A percentile compares a stretch with the other conserved stretches of the same genome.
phyloP scores from a whole-genome alignment of 129 eudicot genomes.

The Cynara cardunculus region DNA sequence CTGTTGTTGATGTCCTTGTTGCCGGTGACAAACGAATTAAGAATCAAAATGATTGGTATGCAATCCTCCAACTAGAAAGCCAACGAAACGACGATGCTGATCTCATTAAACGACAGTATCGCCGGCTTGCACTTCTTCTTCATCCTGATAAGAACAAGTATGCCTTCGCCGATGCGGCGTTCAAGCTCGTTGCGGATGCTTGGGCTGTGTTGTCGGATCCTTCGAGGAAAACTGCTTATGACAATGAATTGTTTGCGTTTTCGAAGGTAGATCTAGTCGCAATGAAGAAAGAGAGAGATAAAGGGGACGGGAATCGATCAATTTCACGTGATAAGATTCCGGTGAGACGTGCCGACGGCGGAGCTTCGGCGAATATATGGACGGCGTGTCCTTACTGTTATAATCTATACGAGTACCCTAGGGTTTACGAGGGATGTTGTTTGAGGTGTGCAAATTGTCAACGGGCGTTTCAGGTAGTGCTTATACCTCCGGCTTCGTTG shows the following conservation, averaged over 20 bases:
- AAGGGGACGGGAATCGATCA: neutral
- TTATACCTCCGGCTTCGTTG: constrained; percentile 38
- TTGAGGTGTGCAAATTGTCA: constrained; percentile 59
- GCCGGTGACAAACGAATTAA: constrained; percentile 62
- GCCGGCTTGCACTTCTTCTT: constrained; percentile 75
- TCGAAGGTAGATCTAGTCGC: constrained; percentile 50
- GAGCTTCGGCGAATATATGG: constrained; percentile 45
- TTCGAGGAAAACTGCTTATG: constrained; percentile 37
- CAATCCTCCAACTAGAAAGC: constrained; percentile 53
- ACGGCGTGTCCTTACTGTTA: constrained; percentile 88
- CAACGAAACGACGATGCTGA: constrained; percentile 47
- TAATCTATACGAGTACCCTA: constrained; percentile 65
- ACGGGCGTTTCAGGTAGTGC: constrained; percentile 56
- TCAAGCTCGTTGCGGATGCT: constrained; percentile 72
- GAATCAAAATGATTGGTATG: constrained; percentile 66
- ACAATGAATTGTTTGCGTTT: constrained; percentile 37
- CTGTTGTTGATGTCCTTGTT: constrained; percentile 65
- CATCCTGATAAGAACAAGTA: constrained; percentile 82
- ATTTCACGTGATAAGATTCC: constrained; percentile 44
- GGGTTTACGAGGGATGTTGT: constrained; percentile 55
- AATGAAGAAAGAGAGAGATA: constrained; percentile 14
- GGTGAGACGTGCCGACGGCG: constrained; percentile 32
- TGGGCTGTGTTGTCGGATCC: constrained; percentile 67
- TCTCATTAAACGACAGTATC: constrained; percentile 62
- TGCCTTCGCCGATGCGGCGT: constrained; percentile 67